Conservation (phyloP, 2,329 filamentous ascomycete species). For the Chrysosporium keratinophilum region DNA sequence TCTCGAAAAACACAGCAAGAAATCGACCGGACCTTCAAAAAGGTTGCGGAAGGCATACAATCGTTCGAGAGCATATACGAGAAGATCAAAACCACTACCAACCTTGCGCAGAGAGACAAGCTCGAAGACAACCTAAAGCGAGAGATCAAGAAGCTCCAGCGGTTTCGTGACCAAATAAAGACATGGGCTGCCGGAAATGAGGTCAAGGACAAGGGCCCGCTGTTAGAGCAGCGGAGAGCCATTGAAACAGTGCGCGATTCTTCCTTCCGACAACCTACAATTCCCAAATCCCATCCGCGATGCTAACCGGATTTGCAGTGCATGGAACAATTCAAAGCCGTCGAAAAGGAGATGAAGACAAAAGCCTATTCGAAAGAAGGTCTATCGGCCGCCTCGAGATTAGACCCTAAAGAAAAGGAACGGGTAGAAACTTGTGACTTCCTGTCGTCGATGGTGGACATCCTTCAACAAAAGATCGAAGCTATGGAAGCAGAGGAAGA, state of each 20-base stretch:
- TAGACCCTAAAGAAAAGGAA: constrained; percentile 96
- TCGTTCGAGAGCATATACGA: constrained; percentile 95
- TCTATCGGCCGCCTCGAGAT: constrained; percentile 76
- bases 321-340: constrained; percentile 99
- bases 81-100: constrained; percentile 88
- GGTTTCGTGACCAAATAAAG: constrained; percentile 97
- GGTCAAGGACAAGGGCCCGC: constrained; percentile 96
- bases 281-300: constrained; percentile 2
- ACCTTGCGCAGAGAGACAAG: constrained; percentile 94
- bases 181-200: constrained; percentile 98
- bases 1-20: constrained; percentile 94
- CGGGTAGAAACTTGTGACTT: constrained; percentile 84
- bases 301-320: constrained; percentile 26
- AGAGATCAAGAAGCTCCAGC: constrained; percentile 99
- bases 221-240: constrained; percentile 85
- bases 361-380: constrained; percentile 99
- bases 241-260: constrained; percentile 70
- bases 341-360: constrained; percentile 99
- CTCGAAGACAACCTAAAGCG: constrained; percentile 95
- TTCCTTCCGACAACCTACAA: not conserved
- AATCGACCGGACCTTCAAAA: constrained; percentile 99
- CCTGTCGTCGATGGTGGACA: constrained; percentile 74
- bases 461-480: constrained; percentile 90
- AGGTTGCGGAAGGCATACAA: constrained; percentile 82
- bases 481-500: constrained; percentile 83